A percentile compares a stretch with the other conserved stretches of the same genome.
Conservation (phyloP, 768 basidiomycete species). For the Epithele typhae region DNA sequence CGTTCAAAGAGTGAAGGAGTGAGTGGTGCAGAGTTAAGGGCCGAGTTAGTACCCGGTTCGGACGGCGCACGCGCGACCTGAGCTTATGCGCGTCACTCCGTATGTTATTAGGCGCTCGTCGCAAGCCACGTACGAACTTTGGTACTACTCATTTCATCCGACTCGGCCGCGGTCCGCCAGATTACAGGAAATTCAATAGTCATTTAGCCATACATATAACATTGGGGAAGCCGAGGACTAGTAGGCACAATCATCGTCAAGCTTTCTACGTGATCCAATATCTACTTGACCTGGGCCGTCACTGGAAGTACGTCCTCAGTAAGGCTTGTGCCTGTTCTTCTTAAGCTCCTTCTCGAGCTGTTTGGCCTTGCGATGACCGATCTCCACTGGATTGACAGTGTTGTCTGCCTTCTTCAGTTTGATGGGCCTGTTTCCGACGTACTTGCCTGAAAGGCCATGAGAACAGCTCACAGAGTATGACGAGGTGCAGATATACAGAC, state of each 20-base stretch:
- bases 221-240: no score
- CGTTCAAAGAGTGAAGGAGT: background rate
- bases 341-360: conserved; percentile 87
- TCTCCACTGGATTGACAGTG: conserved; percentile 85
- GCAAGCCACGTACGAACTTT: no score
- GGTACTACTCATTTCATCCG: no score
- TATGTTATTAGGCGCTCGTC: no score
- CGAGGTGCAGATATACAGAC: conserved; percentile 37
- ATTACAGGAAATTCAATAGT: background rate
- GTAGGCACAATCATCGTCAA: no score
- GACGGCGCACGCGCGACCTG: background rate
- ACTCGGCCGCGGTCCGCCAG: no score
- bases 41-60: background rate
- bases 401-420: conserved; percentile 93
- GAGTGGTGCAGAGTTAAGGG: background rate
- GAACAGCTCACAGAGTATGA: no score
- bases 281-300: no score
- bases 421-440: conserved; percentile 97
- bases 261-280: no score
- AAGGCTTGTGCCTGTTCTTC: conserved; percentile 83
- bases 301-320: conserved; percentile 35
- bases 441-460: no score
- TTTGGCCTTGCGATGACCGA: conserved; percentile 89
- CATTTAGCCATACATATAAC: background rate
- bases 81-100: background rate